Base-by-base conservation (phyloP, 768 basidiomycete species). In the Crassisporium funariophilum region DNA sequence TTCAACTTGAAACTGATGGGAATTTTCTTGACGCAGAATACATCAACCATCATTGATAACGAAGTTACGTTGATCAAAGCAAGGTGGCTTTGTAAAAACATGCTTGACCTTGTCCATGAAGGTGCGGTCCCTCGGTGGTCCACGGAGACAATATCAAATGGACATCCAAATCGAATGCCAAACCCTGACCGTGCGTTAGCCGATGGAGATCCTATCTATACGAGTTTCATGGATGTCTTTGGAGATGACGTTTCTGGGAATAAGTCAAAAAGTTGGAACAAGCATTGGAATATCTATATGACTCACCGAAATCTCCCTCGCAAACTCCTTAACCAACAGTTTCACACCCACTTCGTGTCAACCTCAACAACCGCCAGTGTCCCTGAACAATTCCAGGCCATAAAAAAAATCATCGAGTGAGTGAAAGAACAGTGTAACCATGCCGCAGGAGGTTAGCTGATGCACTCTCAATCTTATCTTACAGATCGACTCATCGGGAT, bases 321-420 rank as follows among this genome's bases (percentile, higher is more conserved):
- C 1, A 36, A 42, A 4, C 54, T 67, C 5, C 51, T 69, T 0
- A 59, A 69, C 7, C 68, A 71, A 35, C 65, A 70, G 44, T 66
- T 56, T 34, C 56, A 55, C 46, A 49, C 65, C 36, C 60, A 25
- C 4, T 58, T 48, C 49, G 42, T 55, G 1, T 58, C 53, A 2
- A 31, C 53, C 1, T 58, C 54, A 7, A 64, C 56, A 11, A 49
- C 66, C 43, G 68, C 68, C 2, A 53, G 56, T 4, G 47, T 58
- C 2, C 45, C 59, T 8, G 70, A 72, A 41, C 67, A 71, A 38
- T 57, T 68, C 21, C 37, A 52, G 2, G 64, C 53, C 1, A 42
- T 69, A 3, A 42, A 52, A 20, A 39, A 64, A 4, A 55, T 56
- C 7, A 53, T 67, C 11, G 49, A 51, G 57, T 53, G 41, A 3